These are phyloP conservation scores for Spergularia marina DNA, from an alignment of 148 eudicot species.

Conservation along the genomic window DNA sequence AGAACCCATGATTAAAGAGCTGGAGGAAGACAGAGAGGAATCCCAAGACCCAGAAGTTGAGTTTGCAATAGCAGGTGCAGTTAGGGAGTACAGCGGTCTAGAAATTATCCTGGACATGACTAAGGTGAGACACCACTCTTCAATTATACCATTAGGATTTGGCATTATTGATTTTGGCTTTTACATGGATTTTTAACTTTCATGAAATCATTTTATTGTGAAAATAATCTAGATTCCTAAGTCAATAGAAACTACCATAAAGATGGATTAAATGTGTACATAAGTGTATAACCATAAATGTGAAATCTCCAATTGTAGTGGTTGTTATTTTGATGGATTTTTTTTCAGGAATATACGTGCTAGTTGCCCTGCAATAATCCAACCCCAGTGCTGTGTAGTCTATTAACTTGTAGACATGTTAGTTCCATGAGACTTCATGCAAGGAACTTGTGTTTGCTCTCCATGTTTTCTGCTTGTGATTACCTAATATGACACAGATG, in stretches of 20 bases:
- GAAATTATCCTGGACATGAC: conserved; percentile 87
- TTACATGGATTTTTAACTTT: neutral
- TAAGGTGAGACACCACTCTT: conserved; percentile 54
- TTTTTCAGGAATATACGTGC: neutral
- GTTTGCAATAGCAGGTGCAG: conserved; percentile 95
- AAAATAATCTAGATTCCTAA: neutral
- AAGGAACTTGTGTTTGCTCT: neutral
- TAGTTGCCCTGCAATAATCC: neutral
- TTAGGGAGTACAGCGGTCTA: conserved; percentile 87
- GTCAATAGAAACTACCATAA: neutral
- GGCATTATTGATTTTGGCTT: neutral
- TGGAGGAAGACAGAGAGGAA: conserved; percentile 98
- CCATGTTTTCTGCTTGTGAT: neutral
- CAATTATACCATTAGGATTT: neutral
- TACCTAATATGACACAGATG: neutral
- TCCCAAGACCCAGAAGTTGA: conserved; percentile 99
- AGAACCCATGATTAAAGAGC: conserved; percentile 98
- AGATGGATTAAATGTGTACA: neutral
- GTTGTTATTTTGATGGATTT: neutral
- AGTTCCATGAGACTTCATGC: neutral
- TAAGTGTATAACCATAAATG: neutral
- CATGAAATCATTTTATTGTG: neutral
- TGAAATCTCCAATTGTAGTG: neutral
- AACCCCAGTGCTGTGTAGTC: neutral
- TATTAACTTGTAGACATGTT: neutral